phyloP scores from a whole-genome alignment of 768 basidiomycete species.

The Coprinopsis sp. region DNA sequence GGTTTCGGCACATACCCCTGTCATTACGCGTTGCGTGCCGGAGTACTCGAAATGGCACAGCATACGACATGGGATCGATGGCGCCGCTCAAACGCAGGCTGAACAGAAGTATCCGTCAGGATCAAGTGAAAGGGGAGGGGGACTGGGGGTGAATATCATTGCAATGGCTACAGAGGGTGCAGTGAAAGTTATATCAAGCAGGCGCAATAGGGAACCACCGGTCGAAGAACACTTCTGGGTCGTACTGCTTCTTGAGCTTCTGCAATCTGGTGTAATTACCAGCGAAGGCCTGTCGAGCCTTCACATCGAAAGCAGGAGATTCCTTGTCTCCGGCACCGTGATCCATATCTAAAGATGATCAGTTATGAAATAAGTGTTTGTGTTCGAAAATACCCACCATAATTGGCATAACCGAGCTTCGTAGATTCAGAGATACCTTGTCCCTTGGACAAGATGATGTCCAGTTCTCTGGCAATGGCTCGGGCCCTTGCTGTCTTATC shows the following conservation, averaged over 20 bases:
- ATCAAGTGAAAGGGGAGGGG: too few species aligned
- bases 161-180: too few species aligned
- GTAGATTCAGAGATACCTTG: slow-evolving; percentile 25
- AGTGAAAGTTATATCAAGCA: too few species aligned
- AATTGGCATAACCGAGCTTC: slow-evolving; percentile 43
- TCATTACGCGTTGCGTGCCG: too few species aligned
- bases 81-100: too few species aligned
- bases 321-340: background rate
- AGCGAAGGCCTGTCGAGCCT: slow-evolving; percentile 26
- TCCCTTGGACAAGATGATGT: slow-evolving; percentile 24
- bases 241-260: slow-evolving; percentile 35
- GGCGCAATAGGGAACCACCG: background rate
- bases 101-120: too few species aligned
- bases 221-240: slow-evolving; percentile 36
- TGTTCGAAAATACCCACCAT: slow-evolving; percentile 29
- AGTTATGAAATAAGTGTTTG: background rate
- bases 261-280: slow-evolving; percentile 34
- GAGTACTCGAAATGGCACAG: too few species aligned
- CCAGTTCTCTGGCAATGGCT: slow-evolving; percentile 24
- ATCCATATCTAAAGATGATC: background rate
- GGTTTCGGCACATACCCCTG: too few species aligned
- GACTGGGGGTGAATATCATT: too few species aligned
- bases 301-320: slow-evolving; percentile 1
- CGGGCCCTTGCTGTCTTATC: slow-evolving; percentile 28
- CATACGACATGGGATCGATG: too few species aligned